Conservation (phyloP, 2,329 filamentous ascomycete genomes). For the Pseudogymnoascus sp. region DNA sequence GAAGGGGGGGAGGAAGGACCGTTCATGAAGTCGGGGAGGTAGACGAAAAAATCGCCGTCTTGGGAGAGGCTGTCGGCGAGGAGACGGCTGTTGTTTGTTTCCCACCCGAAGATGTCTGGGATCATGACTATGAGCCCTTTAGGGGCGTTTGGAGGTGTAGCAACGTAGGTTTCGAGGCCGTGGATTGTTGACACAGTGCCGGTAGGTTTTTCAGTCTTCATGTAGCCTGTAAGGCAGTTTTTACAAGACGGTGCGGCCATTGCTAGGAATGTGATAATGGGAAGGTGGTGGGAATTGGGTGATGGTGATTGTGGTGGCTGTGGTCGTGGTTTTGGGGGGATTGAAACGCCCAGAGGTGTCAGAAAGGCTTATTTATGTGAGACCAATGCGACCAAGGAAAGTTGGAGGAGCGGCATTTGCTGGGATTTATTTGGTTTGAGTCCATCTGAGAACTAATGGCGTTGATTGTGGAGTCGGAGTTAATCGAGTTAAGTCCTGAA, state of each 20-base stretch:
- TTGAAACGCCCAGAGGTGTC: not conserved
- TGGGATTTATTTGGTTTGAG: not conserved
- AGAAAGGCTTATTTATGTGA: not conserved
- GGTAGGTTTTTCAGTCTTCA: constrained; percentile 30
- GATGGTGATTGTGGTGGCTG: not conserved
- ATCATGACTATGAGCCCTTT: constrained; percentile 39
- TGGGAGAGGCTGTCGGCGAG: constrained; percentile 39
- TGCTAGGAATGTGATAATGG: constrained; percentile 21
- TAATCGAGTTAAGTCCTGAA: not conserved
- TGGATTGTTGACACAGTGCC: constrained; percentile 35
- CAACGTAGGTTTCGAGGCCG: constrained; percentile 35
- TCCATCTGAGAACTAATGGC: not conserved
- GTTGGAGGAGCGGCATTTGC: not conserved
- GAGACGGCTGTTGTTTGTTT: constrained; percentile 36
- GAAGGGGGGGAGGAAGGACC: constrained; percentile 22
- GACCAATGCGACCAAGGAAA: not conserved
- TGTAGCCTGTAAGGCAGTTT: constrained; percentile 28
- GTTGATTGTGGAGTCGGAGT: not conserved
- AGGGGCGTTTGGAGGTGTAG: constrained; percentile 24
- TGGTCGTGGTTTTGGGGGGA: constrained; percentile 13
- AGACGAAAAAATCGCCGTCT: constrained; percentile 34
- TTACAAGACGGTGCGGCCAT: constrained; percentile 8
- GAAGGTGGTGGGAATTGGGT: not conserved
- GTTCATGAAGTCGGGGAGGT: constrained; percentile 41
- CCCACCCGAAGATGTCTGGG: constrained; percentile 41